These are phyloP conservation scores for Penicillium daleae DNA, from an alignment of 495 filamentous ascomycete genomes.

Conservation along the genomic window DNA sequence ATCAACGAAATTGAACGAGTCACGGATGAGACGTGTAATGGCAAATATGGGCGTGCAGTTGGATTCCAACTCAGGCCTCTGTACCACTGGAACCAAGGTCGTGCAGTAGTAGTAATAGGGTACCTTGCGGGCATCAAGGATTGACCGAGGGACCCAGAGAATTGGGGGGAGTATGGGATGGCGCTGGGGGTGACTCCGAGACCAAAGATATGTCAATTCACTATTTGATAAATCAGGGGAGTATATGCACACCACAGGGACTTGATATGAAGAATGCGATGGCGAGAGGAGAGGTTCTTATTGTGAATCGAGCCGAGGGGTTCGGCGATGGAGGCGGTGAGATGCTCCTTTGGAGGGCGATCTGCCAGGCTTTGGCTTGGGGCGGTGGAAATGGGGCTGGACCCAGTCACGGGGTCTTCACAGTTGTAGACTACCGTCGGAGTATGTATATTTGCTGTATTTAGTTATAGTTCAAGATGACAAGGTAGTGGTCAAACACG, in stretches of 20 bases:
- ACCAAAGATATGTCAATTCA: constrained; percentile 5
- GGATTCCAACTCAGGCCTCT: constrained; percentile 34
- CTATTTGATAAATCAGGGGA: background rate
- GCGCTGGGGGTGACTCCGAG: constrained; percentile 12
- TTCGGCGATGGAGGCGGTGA: constrained; percentile 12
- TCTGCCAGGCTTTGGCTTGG: background rate
- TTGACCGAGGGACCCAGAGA: constrained; percentile 10
- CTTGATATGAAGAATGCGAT: constrained; percentile 4
- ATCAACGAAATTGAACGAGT: constrained; percentile 12
- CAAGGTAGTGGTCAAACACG: too few relatives aligned
- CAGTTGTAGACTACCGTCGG: too few relatives aligned
- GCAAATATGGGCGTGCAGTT: constrained; percentile 24
- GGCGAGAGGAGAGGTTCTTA: constrained; percentile 12
- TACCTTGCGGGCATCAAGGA: constrained; percentile 52
- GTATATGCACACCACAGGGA: background rate
- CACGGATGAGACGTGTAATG: constrained; percentile 25
- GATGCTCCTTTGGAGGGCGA: too few relatives aligned
- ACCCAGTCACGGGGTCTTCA: background rate
- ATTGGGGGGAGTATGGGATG: constrained; percentile 2
- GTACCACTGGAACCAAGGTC: constrained; percentile 42
- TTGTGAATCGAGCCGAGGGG: constrained; percentile 14
- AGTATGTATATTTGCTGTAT: too few relatives aligned
- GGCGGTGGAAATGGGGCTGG: background rate
- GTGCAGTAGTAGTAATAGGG: constrained; percentile 32
- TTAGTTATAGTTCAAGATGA: too few relatives aligned